These are phyloP conservation scores for Mycena floridula DNA, from an alignment of 768 basidiomycete genomes.

Conservation along the genomic window DNA sequence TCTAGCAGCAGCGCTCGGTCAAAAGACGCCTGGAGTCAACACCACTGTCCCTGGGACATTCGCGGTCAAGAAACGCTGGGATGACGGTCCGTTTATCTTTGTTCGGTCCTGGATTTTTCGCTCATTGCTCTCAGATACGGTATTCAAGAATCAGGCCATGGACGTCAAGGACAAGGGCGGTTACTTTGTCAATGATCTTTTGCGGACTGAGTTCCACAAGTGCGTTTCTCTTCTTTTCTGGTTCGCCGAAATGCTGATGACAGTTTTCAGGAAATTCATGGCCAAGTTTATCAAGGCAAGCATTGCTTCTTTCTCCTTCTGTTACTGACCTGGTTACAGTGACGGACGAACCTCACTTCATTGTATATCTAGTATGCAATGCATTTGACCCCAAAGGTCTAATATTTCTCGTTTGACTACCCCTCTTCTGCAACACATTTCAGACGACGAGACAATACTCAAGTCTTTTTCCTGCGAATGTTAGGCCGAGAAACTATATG, in stretches of 20 bases:
- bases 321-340: too few relatives aligned
- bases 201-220: constrained; percentile 94
- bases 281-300: constrained; percentile 82
- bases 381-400: too few relatives aligned
- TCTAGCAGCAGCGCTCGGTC: constrained; percentile 84
- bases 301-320: too few relatives aligned
- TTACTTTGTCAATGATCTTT: constrained; percentile 91
- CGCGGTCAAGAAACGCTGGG: constrained; percentile 91
- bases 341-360: too few relatives aligned
- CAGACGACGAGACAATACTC: neutral
- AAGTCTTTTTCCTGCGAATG: too few relatives aligned
- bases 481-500: too few relatives aligned
- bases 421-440: neutral
- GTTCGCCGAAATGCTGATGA: constrained; percentile 2
- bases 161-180: constrained; percentile 55
- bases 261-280: constrained; percentile 75
- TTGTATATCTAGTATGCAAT: too few relatives aligned
- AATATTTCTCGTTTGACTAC: neutral
- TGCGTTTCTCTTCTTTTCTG: constrained; percentile 29
- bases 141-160: constrained; percentile 98
- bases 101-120: neutral
- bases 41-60: constrained; percentile 79
- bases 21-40: constrained; percentile 58
- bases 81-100: constrained; percentile 30
- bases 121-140: constrained; percentile 55